Evolutionary conservation across 208 protist genomes (phyloP).

Genomic region (Acanthamoeba lenticulata): DNA sequence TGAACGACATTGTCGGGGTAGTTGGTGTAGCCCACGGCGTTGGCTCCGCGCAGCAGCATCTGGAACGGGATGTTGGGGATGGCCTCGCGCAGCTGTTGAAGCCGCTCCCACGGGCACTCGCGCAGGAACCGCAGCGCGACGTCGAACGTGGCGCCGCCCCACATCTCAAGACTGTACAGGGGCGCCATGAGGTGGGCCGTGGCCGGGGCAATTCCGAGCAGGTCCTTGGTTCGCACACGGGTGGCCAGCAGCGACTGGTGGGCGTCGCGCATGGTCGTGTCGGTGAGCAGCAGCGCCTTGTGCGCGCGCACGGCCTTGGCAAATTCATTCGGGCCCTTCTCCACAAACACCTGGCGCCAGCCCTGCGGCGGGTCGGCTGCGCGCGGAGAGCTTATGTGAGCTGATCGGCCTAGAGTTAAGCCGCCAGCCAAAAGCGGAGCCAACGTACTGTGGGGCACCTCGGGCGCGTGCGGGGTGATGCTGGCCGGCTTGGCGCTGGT

Average conservation of each 20-base stretch:
- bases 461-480: slow-evolving; percentile 40
- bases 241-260: slow-evolving; percentile 93
- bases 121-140: slow-evolving; percentile 90
- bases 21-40: slow-evolving; percentile 93
- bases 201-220: slow-evolving; percentile 85
- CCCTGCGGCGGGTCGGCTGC: slow-evolving; percentile 8
- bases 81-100: slow-evolving; percentile 82
- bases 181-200: slow-evolving; percentile 75
- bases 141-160: slow-evolving; percentile 94
- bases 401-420: too few relatives aligned
- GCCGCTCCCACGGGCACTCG: slow-evolving; percentile 90
- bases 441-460: slow-evolving; percentile 20
- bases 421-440: too few relatives aligned
- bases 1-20: slow-evolving; percentile 93
- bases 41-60: slow-evolving; percentile 93
- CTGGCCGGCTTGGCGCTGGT: not conserved
- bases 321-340: slow-evolving; percentile 80
- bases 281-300: slow-evolving; percentile 87
- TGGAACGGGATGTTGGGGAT: slow-evolving; percentile 93
- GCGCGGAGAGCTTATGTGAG: not conserved
- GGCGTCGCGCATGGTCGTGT: slow-evolving; percentile 92
- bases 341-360: slow-evolving; percentile 52
- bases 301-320: slow-evolving; percentile 80
- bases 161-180: slow-evolving; percentile 84
- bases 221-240: slow-evolving; percentile 90